Conservation (phyloP, 179 eudicot genomes). For the Beta macrorhiza region DNA sequence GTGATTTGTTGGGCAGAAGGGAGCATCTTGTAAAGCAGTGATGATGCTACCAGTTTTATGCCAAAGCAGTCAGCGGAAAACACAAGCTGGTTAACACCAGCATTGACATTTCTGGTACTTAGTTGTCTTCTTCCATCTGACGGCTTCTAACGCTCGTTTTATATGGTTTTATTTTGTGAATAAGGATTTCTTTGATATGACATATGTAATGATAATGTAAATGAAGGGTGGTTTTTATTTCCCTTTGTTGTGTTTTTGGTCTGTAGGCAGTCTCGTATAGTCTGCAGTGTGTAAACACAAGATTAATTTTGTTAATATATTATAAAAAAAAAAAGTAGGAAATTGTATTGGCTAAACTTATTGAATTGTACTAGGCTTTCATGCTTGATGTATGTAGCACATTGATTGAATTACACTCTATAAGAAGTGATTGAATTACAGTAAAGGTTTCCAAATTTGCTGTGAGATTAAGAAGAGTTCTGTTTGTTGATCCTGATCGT, state of each 20-base stretch:
- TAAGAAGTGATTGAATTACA: conserved; percentile 19
- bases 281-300: conserved; percentile 10
- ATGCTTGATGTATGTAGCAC: conserved; percentile 20
- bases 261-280: conserved; percentile 24
- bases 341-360: conserved; percentile 9
- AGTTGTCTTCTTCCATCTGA: conserved; percentile 16
- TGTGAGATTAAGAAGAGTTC: neutral
- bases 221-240: conserved; percentile 33
- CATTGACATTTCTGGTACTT: neutral
- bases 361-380: conserved; percentile 3
- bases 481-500: no score
- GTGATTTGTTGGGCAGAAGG: conserved; percentile 20
- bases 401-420: conserved; percentile 17
- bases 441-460: neutral
- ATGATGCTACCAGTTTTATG: conserved; percentile 23
- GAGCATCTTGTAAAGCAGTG: conserved; percentile 36
- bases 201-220: conserved; percentile 23
- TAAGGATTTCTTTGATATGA: conserved; percentile 27
- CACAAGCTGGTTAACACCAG: neutral
- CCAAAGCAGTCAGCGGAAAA: conserved; percentile 16
- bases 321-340: conserved; percentile 8
- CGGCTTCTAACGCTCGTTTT: conserved; percentile 28
- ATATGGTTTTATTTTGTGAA: conserved; percentile 24
- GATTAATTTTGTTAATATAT: conserved; percentile 21
- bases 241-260: conserved; percentile 28